Base-by-base conservation (phyloP, 306 rosid species). In the Astragalus membranaceus region DNA sequence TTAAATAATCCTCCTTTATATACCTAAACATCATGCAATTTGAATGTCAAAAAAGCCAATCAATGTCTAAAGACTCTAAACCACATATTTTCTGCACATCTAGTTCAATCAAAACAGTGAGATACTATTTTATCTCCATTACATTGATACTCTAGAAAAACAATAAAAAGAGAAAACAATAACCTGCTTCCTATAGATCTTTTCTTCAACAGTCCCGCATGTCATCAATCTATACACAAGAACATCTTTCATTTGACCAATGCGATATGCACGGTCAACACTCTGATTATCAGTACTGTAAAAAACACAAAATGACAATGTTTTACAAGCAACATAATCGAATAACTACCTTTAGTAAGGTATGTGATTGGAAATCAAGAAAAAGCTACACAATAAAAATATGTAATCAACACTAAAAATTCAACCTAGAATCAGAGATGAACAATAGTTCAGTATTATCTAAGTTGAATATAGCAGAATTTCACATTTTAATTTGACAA, bases 251-350 rank as follows among this genome's bases (percentile, higher is more conserved):
- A 36, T 87, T 76, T 93, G 98, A 15, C 98, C 98, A 70, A 94
- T 94, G 47, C 98, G 89, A 79, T 94, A 94, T 43, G 98, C 98
- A 33, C 96, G 97, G 76, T 94, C 98, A 64, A 94, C 98, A 64
- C 98, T 94, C 79, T 94, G 97, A 72, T 82, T 90, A 84, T 94
- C 97, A 67, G 85, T 94, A 83, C 97, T 94, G 88, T 81, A 32
- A 14, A 75, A 78, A 64, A 44, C 55, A 63, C 20, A 71, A 26
- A 56, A 54, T 42, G 58, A 11, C 6, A 63, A 50, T 57, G 9
- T 6, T 61, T 53, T 71, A 79, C 56, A 62, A 69, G 60, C 56
- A 37, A 37, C 42, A 62, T 43, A 15, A 9, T 43, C 3, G 8
- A 64, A 42, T 75, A 36, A 12, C 51, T 48, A 42, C 30, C 50